Evolutionary conservation across 805 yeast genomes (phyloP), one percentile per base, ranked within the genome.

Genomic region (Hanseniaspora lachancei): DNA sequence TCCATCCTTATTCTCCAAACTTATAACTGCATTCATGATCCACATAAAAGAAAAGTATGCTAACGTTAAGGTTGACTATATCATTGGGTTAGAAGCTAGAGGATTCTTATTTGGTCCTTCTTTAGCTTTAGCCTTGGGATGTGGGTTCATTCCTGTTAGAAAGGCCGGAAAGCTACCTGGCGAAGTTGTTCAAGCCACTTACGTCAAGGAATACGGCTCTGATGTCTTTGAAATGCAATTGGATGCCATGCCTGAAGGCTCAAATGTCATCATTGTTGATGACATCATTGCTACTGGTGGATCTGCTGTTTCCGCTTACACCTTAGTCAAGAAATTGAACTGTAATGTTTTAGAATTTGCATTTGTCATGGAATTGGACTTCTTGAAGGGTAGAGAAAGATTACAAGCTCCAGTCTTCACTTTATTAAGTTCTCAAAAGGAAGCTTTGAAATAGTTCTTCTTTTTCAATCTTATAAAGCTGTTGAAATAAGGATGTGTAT

Each of bases 261-360:
- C 95, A 49, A 85, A 77, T 57, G 93, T 93, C 32, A 73, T 91
- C 40, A 77, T 93, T 61, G 95, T 93, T 40, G 99, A 93, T 70
- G 99, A 93, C 66, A 89, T 93, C 64, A 84, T 93, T 68, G 98
- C 98, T 50, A 93, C 98, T 40, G 97, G 97, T 60, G 99, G 99
- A 41, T 84, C 95, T 62, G 98, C 98, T 27, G 72, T 73, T 56
- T 96, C 95, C 58, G 97, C 97, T 43, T 97, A 95, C 58, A 84
- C 87, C 65, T 77, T 93, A 61, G 84, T 88, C 52, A 66, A 67
- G 61, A 72, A 77, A 68, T 75, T 82, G 59, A 81, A 82, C 57
- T 96, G 83, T 59, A 77, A 82, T 58, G 77, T 89, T 54, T 68
- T 83, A 53, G 95, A 89, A 71, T 93, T 81, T 69, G 73, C 84